Conservation (phyloP, 129 eudicot genomes). For the Chrysanthemum lavandulifolium region DNA sequence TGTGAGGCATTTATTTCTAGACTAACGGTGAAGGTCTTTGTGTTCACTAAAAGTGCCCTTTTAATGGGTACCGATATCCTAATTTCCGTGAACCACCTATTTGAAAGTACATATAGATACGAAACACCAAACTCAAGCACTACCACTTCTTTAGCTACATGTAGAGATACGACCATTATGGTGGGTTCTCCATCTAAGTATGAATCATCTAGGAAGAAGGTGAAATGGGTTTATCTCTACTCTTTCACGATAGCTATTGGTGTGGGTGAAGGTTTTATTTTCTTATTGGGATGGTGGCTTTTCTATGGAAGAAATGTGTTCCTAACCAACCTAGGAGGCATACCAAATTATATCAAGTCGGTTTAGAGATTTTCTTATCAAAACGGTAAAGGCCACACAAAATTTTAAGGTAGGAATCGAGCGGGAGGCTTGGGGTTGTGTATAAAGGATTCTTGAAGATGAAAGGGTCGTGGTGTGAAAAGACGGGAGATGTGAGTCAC, state of each 20-base stretch:
- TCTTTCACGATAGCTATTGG: not conserved
- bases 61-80: not conserved
- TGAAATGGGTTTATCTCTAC: constrained; percentile 2
- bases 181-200: not conserved
- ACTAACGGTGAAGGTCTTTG: constrained; percentile 3
- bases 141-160: not conserved
- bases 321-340: not conserved
- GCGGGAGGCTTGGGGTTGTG: too few relatives aligned
- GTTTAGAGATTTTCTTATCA: not conserved
- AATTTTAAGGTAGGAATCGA: too few relatives aligned
- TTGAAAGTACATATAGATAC: not conserved
- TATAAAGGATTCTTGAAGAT: too few relatives aligned
- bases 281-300: constrained; percentile 1
- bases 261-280: not conserved
- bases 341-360: not conserved
- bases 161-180: not conserved
- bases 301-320: not conserved
- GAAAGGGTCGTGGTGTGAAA: too few relatives aligned
- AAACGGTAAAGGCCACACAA: not conserved
- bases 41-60: not conserved
- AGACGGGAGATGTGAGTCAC: too few relatives aligned
- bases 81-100: not conserved
- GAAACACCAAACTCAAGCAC: not conserved
- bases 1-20: too few relatives aligned
- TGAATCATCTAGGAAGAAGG: not conserved